Evolutionary conservation across 139 green algal genomes (phyloP).

Genomic region (Auxenochlorella pyrenoidosa): DNA sequence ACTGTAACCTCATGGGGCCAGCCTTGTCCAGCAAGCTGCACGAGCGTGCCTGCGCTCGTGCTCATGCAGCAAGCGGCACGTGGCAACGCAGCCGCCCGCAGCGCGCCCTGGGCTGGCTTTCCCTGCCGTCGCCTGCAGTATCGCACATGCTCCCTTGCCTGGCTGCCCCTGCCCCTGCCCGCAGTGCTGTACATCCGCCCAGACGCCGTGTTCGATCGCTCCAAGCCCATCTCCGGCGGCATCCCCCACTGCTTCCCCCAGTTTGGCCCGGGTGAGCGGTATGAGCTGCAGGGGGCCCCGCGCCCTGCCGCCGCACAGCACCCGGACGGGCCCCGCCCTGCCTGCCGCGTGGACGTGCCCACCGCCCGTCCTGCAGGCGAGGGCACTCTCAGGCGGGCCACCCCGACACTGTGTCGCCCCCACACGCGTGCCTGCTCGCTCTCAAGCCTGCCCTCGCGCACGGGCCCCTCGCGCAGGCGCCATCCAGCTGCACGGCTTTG

Average conservation of each 20-base stretch:
- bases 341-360: too few species aligned
- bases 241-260: conserved; percentile 98
- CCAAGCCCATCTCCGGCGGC: conserved; percentile 92
- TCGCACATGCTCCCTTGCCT: background rate
- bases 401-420: too few species aligned
- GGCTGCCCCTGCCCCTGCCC: background rate
- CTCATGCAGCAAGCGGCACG: background rate
- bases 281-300: too few species aligned
- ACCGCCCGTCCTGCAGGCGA: too few species aligned
- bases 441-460: background rate
- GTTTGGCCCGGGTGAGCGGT: conserved; percentile 90
- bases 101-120: too few species aligned
- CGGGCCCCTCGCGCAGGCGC: conserved; percentile 90
- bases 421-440: background rate
- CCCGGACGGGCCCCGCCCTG: too few species aligned
- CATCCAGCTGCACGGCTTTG: conserved; percentile 98
- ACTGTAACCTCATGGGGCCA: too few species aligned
- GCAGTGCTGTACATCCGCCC: conserved; percentile 96
- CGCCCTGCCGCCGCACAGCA: too few species aligned
- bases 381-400: too few species aligned
- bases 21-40: background rate
- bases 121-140: background rate
- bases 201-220: conserved; percentile 95
- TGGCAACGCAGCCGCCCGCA: too few species aligned
- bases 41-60: background rate